Conservation (phyloP, 352 stramenopile genomes). For the Globisporangium recalcitrans region DNA sequence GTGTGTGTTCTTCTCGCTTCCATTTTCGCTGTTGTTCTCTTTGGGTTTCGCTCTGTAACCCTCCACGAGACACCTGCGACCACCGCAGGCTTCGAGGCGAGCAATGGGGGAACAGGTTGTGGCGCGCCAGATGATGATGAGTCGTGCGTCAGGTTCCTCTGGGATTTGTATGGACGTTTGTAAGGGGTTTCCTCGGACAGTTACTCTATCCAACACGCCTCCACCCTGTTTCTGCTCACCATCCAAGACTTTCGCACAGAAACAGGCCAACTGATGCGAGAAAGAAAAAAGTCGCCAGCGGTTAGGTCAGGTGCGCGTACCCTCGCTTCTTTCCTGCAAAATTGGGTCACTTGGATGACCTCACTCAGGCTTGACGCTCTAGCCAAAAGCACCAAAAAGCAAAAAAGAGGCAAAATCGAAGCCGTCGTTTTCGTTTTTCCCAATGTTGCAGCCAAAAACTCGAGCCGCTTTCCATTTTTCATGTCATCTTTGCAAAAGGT, state of each 20-base stretch:
- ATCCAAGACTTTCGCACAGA: constrained; percentile 4
- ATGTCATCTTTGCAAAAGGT: neutral
- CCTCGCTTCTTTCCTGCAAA: no score
- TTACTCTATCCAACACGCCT: neutral
- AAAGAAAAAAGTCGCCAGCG: neutral
- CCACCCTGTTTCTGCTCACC: neutral
- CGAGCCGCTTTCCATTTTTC: neutral
- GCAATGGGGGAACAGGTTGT: neutral
- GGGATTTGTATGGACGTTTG: constrained; percentile 4
- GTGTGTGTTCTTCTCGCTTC: neutral
- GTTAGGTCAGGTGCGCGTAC: neutral
- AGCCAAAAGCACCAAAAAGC: neutral
- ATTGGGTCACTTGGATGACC: neutral
- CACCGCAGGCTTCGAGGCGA: neutral
- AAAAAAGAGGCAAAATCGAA: neutral
- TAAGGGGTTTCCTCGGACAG: neutral
- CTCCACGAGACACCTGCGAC: neutral
- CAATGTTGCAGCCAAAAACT: neutral
- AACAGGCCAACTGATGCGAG: neutral
- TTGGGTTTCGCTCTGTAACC: neutral
- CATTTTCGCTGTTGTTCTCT: neutral
- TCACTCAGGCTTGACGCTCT: neutral
- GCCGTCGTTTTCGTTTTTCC: neutral
- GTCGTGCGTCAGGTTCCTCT: neutral
- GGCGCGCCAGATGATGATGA: constrained; percentile 1